These are phyloP conservation scores for Backusella macrospora DNA, from an alignment of 192 early-diverging fungal genomes.

Conservation along the genomic window DNA sequence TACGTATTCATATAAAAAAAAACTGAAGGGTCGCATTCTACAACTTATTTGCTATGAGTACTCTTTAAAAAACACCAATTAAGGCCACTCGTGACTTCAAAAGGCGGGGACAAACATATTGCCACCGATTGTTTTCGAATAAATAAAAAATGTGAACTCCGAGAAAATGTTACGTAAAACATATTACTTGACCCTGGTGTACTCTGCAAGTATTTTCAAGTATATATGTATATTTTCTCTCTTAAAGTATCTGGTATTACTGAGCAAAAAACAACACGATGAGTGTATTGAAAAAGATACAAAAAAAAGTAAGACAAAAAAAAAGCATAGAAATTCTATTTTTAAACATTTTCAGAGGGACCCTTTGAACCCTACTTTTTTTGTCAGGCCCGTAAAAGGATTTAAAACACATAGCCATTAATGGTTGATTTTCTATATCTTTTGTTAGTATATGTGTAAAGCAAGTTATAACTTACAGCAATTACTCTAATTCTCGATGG, in stretches of 20 bases:
- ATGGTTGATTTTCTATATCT: neutral
- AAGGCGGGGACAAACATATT: neutral
- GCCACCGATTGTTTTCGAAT: neutral
- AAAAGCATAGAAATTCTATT: neutral
- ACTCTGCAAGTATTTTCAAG: neutral
- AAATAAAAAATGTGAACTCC: neutral
- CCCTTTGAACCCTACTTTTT: constrained; percentile 15
- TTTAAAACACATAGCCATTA: neutral
- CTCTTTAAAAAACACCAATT: no score
- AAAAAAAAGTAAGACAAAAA: neutral
- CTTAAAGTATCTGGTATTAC: neutral
- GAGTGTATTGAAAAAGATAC: neutral
- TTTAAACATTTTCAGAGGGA: neutral
- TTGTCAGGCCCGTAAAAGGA: neutral
- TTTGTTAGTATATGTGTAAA: neutral
- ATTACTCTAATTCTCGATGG: neutral
- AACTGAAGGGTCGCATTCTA: no score
- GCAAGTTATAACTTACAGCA: neutral
- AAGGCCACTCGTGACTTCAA: neutral
- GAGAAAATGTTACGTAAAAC: neutral
- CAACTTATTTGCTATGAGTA: no score
- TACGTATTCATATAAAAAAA: no score
- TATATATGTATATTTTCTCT: neutral
- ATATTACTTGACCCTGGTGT: neutral
- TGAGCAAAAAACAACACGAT: neutral